Percentiles rank a stretch among this genome's conserved stretches.
phyloP scores from a whole-genome alignment of 2,329 filamentous ascomycete species.

The Talaromyces sp. region DNA sequence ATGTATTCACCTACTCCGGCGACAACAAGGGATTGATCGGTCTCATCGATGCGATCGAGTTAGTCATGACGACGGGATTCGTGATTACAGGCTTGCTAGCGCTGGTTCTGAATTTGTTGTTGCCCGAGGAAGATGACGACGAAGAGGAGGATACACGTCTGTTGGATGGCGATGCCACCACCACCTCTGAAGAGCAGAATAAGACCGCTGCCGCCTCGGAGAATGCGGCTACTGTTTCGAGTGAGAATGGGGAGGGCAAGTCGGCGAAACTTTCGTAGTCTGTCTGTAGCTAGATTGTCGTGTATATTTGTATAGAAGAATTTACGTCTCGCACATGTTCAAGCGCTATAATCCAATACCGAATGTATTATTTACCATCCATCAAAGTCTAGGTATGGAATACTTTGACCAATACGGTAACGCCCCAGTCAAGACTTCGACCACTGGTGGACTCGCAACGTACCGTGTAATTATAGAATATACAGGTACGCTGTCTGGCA shows the following conservation, averaged over 20 bases:
- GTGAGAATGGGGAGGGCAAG: constrained; percentile 9
- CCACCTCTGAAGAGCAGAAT: constrained; percentile 1
- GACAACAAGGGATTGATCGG: constrained; percentile 67
- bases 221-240: background rate
- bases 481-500: too few species aligned
- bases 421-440: background rate
- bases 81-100: constrained; percentile 67
- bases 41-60: constrained; percentile 49
- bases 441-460: too few species aligned
- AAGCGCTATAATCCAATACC: background rate
- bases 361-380: background rate
- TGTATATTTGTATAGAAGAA: background rate
- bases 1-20: constrained; percentile 45
- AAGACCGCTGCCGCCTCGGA: background rate
- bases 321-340: background rate
- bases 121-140: constrained; percentile 74
- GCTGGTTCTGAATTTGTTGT: constrained; percentile 67
- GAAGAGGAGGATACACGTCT: constrained; percentile 32
- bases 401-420: background rate
- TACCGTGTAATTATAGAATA: too few species aligned
- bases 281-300: background rate
- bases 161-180: background rate
- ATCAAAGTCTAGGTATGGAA: too few species aligned
- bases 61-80: constrained; percentile 64
- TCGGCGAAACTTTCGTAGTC: constrained; percentile 4